These are phyloP conservation scores for Fusarium neocosmosporiellum DNA, from an alignment of 2,329 filamentous ascomycete species.

Conservation along the genomic window DNA sequence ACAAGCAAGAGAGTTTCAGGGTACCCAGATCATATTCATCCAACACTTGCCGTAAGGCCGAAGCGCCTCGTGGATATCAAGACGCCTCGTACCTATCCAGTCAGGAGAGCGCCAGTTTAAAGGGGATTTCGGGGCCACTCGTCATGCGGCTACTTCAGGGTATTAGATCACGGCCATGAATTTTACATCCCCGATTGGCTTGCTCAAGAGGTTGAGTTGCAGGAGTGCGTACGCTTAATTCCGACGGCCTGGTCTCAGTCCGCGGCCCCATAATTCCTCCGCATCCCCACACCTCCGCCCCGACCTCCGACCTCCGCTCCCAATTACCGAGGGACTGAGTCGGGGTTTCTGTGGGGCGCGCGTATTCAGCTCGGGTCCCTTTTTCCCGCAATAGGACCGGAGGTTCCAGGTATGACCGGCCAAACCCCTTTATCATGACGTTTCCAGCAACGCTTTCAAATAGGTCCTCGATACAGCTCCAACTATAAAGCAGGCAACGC, in stretches of 20 bases:
- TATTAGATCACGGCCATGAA: background rate
- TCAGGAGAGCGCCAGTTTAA: too few species aligned
- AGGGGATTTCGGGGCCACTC: background rate
- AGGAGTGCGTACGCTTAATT: background rate
- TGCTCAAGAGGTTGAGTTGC: background rate
- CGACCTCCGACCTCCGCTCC: background rate
- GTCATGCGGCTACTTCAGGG: background rate
- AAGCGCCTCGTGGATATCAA: background rate
- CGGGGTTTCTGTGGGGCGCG: background rate
- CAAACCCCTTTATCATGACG: background rate
- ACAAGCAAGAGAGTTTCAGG: background rate
- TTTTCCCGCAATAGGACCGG: background rate
- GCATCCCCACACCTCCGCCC: background rate
- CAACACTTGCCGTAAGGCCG: background rate
- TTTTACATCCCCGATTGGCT: background rate
- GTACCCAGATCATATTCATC: background rate
- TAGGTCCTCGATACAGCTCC: background rate
- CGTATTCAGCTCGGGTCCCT: background rate
- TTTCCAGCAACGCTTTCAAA: background rate
- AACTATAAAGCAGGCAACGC: background rate
- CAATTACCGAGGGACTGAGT: background rate
- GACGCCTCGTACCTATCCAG: background rate
- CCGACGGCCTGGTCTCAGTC: background rate
- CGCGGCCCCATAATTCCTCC: background rate
- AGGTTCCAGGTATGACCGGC: background rate